A percentile compares a stretch with the other conserved stretches of the same genome.
phyloP scores from a whole-genome alignment of 2,329 filamentous ascomycete species.

The Sclerotinia borealis region DNA sequence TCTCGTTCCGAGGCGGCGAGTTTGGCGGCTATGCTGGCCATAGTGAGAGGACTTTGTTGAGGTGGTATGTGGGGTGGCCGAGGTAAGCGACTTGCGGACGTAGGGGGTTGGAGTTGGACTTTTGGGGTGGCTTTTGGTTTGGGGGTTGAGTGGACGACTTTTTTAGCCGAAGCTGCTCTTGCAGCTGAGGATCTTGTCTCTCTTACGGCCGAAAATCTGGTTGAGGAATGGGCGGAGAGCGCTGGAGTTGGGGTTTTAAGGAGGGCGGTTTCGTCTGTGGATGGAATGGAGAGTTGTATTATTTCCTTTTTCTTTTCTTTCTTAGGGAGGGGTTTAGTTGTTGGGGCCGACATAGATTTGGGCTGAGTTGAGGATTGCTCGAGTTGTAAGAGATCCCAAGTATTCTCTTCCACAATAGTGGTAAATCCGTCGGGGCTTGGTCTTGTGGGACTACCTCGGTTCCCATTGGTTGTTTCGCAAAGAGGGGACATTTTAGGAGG shows the following conservation, averaged over 20 bases:
- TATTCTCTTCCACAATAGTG: conserved; percentile 44
- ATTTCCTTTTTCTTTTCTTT: conserved; percentile 9
- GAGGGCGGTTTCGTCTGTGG: conserved; percentile 22
- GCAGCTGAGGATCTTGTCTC: conserved; percentile 1
- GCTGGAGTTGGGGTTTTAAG: conserved; percentile 18
- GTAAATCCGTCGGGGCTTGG: conserved; percentile 37
- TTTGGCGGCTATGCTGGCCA: conserved; percentile 57
- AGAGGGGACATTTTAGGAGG: conserved; percentile 41
- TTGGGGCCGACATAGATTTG: conserved; percentile 25
- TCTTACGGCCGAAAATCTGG: not conserved
- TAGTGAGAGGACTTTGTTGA: conserved; percentile 53
- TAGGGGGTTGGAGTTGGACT: conserved; percentile 19
- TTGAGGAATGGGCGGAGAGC: conserved; percentile 3
- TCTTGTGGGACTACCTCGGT: conserved; percentile 26
- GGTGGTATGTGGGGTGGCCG: conserved; percentile 27
- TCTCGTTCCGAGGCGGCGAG: conserved; percentile 58
- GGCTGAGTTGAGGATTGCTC: conserved; percentile 33
- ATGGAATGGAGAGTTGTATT: conserved; percentile 9
- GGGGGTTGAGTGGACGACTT: conserved; percentile 10
- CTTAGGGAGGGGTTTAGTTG: conserved; percentile 15
- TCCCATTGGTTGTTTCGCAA: conserved; percentile 27
- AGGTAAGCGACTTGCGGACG: conserved; percentile 24
- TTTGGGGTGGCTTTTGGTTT: conserved; percentile 20
- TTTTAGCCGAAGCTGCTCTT: conserved; percentile 10
- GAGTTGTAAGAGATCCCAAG: conserved; percentile 38